A percentile compares a stretch with the other conserved stretches of the same genome.
Conservation (phyloP, 2,329 filamentous ascomycete species). For the Fusarium metavorans region DNA sequence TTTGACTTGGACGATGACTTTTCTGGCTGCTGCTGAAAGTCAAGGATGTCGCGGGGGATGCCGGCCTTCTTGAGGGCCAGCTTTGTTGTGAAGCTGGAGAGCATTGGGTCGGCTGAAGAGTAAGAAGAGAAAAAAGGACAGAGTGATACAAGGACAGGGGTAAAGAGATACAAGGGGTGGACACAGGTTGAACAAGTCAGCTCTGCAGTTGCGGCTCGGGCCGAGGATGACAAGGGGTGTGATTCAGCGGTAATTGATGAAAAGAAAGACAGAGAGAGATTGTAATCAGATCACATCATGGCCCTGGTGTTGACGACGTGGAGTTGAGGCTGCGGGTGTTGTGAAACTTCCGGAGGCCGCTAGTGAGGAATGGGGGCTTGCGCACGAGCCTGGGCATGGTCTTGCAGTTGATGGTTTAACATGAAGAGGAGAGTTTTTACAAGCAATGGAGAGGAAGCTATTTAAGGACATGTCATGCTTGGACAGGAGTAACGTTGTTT, state of each 20-base stretch:
- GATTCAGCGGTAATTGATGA: not conserved
- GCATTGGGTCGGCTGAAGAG: slow-evolving; percentile 55
- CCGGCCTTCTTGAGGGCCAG: slow-evolving; percentile 69
- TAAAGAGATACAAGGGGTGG: not conserved
- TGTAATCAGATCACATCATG: not conserved
- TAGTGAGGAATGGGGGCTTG: slow-evolving; percentile 30
- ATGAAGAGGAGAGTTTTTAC: not conserved
- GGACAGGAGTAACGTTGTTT: not conserved
- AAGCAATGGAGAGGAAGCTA: not conserved
- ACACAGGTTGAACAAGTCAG: not conserved
- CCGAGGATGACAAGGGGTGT: not conserved
- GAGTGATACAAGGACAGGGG: slow-evolving; percentile 5
- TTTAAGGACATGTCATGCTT: not conserved
- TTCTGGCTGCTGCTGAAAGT: slow-evolving; percentile 51
- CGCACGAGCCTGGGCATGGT: not conserved
- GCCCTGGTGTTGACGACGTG: slow-evolving; percentile 22
- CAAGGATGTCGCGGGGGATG: slow-evolving; percentile 63
- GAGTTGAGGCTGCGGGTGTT: slow-evolving; percentile 16
- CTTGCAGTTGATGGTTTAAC: not conserved
- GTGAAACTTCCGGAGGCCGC: slow-evolving; percentile 35
- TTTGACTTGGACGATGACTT: slow-evolving; percentile 48
- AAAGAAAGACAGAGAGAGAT: not conserved
- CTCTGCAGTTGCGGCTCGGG: slow-evolving; percentile 4
- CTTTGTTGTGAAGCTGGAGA: slow-evolving; percentile 68
- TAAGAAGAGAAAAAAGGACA: not conserved